Base-by-base conservation (phyloP, 176 grass and related monocot species). In the Calamus simplicifolius region DNA sequence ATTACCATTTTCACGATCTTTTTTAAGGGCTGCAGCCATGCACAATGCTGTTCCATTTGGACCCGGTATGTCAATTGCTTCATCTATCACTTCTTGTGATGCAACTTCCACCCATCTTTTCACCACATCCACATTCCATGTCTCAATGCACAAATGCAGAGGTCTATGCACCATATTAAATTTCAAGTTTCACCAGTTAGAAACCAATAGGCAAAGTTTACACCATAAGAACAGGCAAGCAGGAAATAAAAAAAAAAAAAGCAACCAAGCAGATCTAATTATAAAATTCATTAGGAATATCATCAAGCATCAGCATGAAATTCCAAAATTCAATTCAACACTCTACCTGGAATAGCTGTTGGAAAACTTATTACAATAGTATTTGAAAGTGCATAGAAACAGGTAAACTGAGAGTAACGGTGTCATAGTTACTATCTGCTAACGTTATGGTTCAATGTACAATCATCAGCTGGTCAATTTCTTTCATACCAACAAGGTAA, bases 21-120 rank as follows among this genome's bases (percentile, higher is more conserved):
- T 98, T 83, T 92, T 98, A 77, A 92, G 93, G 74, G 88, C 66
- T 68, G 93, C 87, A 69, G 88, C 93, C 88, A 98, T 92, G 63
- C 93, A 98, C 53, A 98, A 85, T 76, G 88, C 93, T 31, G 93
- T 89, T n/a, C 93, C 93, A 54, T 58, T 64, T 57, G 78, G 69
- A 53, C 88, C 69, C 63, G 93, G 76, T 76, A 98, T 50, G 78
- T 98, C 69, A 63, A 98, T 85, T 51, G 81, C 81, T 70, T 85
- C 75, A 30, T 70, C 48, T 68, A 91, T 83, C 73, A 85, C 87
- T 53, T 92, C 93, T 66, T 52, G 35, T 30, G 84, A 89, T 68
- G 81, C 93, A 69, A 98, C 48, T 55, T 98, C 87, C 25, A 75
- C 76, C 93, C 93, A 98, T 82, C 81, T 85, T 77, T 73, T 73